Evolutionary conservation across 2,329 filamentous ascomycete genomes (phyloP).

Genomic region (Exophiala aquamarina): DNA sequence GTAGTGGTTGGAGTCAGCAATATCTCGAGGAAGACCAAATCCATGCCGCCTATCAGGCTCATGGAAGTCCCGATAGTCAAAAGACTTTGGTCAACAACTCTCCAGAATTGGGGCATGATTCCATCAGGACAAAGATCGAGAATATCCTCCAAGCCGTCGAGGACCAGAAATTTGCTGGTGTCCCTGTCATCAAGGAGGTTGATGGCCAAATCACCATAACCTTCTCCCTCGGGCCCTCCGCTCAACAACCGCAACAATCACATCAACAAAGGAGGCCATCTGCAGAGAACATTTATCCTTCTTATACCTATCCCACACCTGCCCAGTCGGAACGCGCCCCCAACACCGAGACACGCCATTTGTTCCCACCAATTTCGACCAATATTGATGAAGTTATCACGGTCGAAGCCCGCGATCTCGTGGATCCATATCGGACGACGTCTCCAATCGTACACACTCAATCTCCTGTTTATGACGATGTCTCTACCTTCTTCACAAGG

Average conservation of each 20-base stretch:
- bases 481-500: slow-evolving; percentile 19
- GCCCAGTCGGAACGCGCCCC: slow-evolving; percentile 3
- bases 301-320: neutral
- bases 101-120: slow-evolving; percentile 12
- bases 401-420: slow-evolving; percentile 11
- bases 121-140: slow-evolving; percentile 3
- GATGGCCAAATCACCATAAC: slow-evolving; percentile 22
- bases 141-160: neutral
- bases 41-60: slow-evolving; percentile 10
- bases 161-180: neutral
- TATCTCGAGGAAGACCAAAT: slow-evolving; percentile 14
- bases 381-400: slow-evolving; percentile 19
- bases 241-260: slow-evolving; percentile 21
- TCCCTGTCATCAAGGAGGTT: slow-evolving; percentile 17
- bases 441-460: slow-evolving; percentile 17
- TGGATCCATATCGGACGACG: slow-evolving; percentile 4
- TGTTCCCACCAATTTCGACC: slow-evolving; percentile 1
- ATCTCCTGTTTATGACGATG: slow-evolving; percentile 21
- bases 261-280: slow-evolving; percentile 5
- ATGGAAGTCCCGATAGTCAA: slow-evolving; percentile 23
- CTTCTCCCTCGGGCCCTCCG: slow-evolving; percentile 12
- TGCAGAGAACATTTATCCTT: neutral
- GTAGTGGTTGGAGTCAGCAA: slow-evolving; percentile 41
- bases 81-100: slow-evolving; percentile 23
- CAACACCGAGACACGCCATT: slow-evolving; percentile 5